These are phyloP conservation scores for Ustilago sp. DNA, from an alignment of 1,284 basidiomycete species.

Conservation along the genomic window DNA sequence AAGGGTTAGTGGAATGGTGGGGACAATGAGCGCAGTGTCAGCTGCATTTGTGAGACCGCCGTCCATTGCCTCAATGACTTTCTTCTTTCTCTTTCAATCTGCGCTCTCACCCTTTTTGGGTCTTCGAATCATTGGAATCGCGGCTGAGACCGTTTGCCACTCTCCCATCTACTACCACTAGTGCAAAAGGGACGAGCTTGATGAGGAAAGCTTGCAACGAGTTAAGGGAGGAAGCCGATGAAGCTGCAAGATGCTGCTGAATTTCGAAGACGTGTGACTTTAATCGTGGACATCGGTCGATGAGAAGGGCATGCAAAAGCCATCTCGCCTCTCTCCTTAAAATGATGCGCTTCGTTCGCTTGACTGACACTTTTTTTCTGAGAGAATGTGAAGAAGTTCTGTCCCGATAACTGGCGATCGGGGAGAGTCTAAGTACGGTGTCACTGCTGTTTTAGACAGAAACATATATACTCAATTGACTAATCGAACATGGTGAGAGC, in stretches of 20 bases:
- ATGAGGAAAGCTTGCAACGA: not conserved
- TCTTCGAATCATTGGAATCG: not conserved
- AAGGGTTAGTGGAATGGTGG: not conserved
- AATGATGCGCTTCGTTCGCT: not conserved
- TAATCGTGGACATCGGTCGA: constrained; percentile 23
- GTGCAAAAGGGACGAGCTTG: not conserved
- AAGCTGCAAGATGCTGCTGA: constrained; percentile 8
- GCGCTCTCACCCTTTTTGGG: not conserved
- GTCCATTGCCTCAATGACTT: not conserved
- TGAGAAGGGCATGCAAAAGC: constrained; percentile 11
- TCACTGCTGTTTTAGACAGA: too few relatives aligned
- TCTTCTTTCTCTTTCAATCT: not conserved
- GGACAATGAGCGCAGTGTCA: not conserved
- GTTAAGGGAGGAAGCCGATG: not conserved
- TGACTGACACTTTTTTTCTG: not conserved
- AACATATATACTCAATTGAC: too few relatives aligned
- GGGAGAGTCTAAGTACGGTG: too few relatives aligned
- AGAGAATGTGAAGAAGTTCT: too few relatives aligned
- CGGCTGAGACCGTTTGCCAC: too few relatives aligned
- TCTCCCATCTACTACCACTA: too few relatives aligned
- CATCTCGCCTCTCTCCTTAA: constrained; percentile 1
- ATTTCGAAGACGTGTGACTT: constrained; percentile 8
- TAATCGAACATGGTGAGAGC: too few relatives aligned
- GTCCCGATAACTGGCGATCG: too few relatives aligned
- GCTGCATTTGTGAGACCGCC: not conserved